Evolutionary conservation across 129 eudicot species (phyloP), one percentile per base, ranked within the genome.

Genomic region (Flaveria linearis): DNA sequence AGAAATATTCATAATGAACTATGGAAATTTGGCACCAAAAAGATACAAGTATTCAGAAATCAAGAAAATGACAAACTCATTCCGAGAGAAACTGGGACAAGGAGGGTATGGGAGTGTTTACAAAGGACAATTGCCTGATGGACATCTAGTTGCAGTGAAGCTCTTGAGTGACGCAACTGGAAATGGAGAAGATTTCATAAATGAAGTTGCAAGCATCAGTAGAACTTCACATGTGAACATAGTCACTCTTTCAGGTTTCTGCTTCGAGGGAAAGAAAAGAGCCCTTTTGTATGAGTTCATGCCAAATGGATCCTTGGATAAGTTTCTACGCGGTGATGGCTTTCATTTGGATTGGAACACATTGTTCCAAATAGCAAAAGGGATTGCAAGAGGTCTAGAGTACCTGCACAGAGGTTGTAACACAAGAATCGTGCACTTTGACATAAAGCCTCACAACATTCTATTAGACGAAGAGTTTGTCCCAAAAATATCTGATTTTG

Each of bases 361-460:
- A 0, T 46, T 83, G 57, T 71, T 42, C 75, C 22, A 45, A 46
- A 81, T 80, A 1, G 80, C 83, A 36, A 61, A 81, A 67, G 86
- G 86, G 13, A 75, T 76, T 16, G 86, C 89, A 20, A 77, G 78
- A 75, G 89, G 89, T 63, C 69, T 85, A 23, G 84, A 82, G 61
- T 85, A 85, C 66, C 67, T 85, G 28, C 89, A 85, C 41, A 82
- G 42, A 71, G 89, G 89, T 52, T 78, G 89, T 33, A 86, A 76
- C 62, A 86, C 84, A 20, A 79, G 89, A 76, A 82, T 86, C 7
- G 74, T 86, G 55, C 89, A 79, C 51, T 80, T 86, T 15, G 89
- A 85, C 68, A 85, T 85, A 50, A 79, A 85, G 78, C 89, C 92
- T 51, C 87, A 80, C 18, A 87, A 82, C 73, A 85, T 82, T 50